A percentile compares a stretch with the other conserved stretches of the same genome.
These are phyloP conservation scores for Phytophthora fragariae DNA, from an alignment of 352 stramenopile species.

Conservation along the genomic window DNA sequence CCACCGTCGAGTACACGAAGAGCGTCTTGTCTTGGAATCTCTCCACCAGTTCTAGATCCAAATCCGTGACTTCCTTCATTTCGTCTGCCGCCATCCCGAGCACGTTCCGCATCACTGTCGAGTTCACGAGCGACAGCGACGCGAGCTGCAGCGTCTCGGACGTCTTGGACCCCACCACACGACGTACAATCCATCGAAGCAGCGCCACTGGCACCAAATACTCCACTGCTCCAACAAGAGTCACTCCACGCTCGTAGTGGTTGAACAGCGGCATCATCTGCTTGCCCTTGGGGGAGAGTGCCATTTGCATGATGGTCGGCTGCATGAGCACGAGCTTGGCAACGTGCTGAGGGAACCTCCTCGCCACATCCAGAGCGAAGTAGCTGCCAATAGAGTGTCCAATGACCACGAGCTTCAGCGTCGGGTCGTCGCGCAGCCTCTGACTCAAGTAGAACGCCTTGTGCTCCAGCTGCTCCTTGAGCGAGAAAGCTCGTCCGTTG, in stretches of 20 bases:
- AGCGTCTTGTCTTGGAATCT: slow-evolving; percentile 60
- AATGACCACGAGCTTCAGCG: slow-evolving; percentile 59
- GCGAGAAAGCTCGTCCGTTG: slow-evolving; percentile 51
- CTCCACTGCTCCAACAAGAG: slow-evolving; percentile 51
- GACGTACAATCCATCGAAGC: slow-evolving; percentile 56
- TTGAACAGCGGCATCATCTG: slow-evolving; percentile 63
- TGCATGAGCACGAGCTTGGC: slow-evolving; percentile 76
- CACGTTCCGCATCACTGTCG: slow-evolving; percentile 66
- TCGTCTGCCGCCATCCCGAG: slow-evolving; percentile 75
- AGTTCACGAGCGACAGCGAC: slow-evolving; percentile 62
- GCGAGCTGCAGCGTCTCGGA: slow-evolving; percentile 58
- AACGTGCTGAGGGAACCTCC: slow-evolving; percentile 60
- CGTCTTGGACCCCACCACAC: slow-evolving; percentile 46
- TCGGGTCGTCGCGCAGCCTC: slow-evolving; percentile 54
- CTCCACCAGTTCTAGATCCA: slow-evolving; percentile 52
- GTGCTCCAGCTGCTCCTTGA: slow-evolving; percentile 68
- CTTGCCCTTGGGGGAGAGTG: slow-evolving; percentile 48
- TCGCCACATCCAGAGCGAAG: slow-evolving; percentile 61
- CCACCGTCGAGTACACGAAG: slow-evolving; percentile 74
- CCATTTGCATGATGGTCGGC: slow-evolving; percentile 75
- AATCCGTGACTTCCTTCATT: slow-evolving; percentile 57
- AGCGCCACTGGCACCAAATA: slow-evolving; percentile 49
- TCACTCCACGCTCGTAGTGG: slow-evolving; percentile 40
- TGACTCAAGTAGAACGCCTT: slow-evolving; percentile 59
- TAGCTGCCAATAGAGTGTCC: slow-evolving; percentile 75